Evolutionary conservation across 2,329 filamentous ascomycete genomes (phyloP).

Genomic region (Colletotrichum filicis): DNA sequence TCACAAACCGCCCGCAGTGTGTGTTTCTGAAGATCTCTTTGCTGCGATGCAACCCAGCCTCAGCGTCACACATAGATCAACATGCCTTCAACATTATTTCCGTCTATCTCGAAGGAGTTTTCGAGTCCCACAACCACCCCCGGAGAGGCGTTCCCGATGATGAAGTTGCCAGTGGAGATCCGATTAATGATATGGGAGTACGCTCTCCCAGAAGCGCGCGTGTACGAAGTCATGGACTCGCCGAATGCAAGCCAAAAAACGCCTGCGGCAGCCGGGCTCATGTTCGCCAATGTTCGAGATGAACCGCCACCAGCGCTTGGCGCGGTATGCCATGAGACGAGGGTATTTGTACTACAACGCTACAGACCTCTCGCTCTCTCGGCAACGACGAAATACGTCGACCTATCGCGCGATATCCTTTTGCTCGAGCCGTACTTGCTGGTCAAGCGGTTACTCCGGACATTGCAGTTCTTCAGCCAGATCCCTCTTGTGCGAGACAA

Average conservation of each 20-base stretch:
- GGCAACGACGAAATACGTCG: constrained; percentile 57
- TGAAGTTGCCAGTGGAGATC: constrained; percentile 55
- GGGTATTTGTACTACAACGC: constrained; percentile 52
- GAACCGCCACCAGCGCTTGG: constrained; percentile 57
- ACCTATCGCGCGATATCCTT: constrained; percentile 57
- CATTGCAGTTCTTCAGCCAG: constrained; percentile 57
- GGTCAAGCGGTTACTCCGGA: constrained; percentile 57
- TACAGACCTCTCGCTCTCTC: constrained; percentile 58
- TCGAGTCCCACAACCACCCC: neutral
- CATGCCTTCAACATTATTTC: constrained; percentile 25
- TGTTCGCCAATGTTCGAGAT: constrained; percentile 58
- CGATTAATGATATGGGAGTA: constrained; percentile 58
- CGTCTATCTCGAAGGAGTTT: constrained; percentile 1
- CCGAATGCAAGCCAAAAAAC: constrained; percentile 53
- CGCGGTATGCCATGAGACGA: constrained; percentile 56
- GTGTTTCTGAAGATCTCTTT: constrained; percentile 22
- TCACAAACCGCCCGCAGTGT: constrained; percentile 1
- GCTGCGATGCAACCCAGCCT: constrained; percentile 31
- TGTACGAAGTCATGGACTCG: constrained; percentile 59
- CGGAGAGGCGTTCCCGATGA: constrained; percentile 24
- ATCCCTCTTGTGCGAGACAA: constrained; percentile 55
- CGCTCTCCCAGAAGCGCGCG: constrained; percentile 55
- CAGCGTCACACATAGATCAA: constrained; percentile 27
- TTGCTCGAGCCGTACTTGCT: constrained; percentile 60
- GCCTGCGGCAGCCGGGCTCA: constrained; percentile 52